Evolutionary conservation across 1,139 yeast species (phyloP), one percentile per base, ranked within the genome.

Genomic region (Geotrichum europaeum): DNA sequence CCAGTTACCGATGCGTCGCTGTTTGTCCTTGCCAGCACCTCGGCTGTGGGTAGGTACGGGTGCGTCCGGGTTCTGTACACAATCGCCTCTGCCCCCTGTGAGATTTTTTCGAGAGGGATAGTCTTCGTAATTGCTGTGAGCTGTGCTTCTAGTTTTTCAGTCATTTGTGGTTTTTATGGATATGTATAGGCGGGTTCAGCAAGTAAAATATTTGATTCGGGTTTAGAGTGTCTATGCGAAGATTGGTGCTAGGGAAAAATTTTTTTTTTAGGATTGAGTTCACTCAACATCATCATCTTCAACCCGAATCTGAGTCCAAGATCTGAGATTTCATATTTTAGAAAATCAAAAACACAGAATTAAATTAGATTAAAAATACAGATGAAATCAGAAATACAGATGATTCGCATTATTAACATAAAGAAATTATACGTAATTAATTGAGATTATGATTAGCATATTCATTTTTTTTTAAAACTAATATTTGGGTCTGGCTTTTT

Each of bases 31-130:
- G 52, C n/a, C 30, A 30, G 13, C 50, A 40, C 13, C 4, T 34
- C 40, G 24, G 53, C 62, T 13, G 36, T 51, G 10, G 62, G 57
- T 28, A 80, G 70, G 70, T 86, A 91, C 18, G 97, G 97, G 72
- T 90, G 97, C 2, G 73, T 72, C 0, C 72, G 62, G 0, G 95
- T 82, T 40, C 78, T 74, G 72, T 87, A 89, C 1, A 91, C 94
- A 25, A 89, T 79, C 0, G 97, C 97, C 70, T 92, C 98, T 0
- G 98, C 97, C n/a, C 98, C 98, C 71, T 92, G 98, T 0, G 96
- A 88, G 2, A 70, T 62, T 18, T 63, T 57, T 9, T 61, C 60
- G 13, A 69, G 60, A 67, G 3, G 84, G 82, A 43, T 85, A 75
- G 58, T 80, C 75, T 1, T 81, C 78, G 57, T 86, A 67, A 60